phyloP scores from a whole-genome alignment of 257 asterid species.

The Fraxinus excelsior region DNA sequence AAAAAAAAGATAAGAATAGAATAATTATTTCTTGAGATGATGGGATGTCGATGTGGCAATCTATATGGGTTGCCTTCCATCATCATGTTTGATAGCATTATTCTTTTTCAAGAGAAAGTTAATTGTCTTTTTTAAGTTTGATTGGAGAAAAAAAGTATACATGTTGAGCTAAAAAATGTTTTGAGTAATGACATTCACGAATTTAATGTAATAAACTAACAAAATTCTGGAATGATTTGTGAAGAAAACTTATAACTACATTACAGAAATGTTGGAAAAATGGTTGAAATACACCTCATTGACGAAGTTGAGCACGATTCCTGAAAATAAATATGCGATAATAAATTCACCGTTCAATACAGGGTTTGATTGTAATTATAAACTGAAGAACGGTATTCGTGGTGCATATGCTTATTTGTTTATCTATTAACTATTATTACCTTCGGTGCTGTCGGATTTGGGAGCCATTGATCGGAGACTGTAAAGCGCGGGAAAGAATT shows the following conservation, averaged over 20 bases:
- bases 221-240: not conserved
- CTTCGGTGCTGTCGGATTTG: conserved; percentile 80
- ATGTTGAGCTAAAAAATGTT: not conserved
- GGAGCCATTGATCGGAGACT: conserved; percentile 70
- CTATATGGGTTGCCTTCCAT: too few relatives aligned
- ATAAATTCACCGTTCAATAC: not conserved
- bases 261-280: too few relatives aligned
- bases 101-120: too few relatives aligned
- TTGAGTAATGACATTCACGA: not conserved
- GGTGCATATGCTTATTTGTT: not conserved
- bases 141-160: too few relatives aligned
- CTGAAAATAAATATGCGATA: conserved; percentile 36
- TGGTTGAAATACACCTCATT: conserved; percentile 59
- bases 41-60: too few relatives aligned
- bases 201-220: not conserved
- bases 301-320: conserved; percentile 88
- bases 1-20: too few relatives aligned
- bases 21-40: not conserved
- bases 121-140: too few relatives aligned
- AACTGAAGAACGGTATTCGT: not conserved
- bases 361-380: not conserved
- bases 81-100: too few relatives aligned
- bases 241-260: not conserved
- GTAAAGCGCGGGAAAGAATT: conserved; percentile 42
- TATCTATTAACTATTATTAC: conserved; percentile 37